These are phyloP conservation scores for Microsporum ferrugineum DNA, from an alignment of 2,329 filamentous ascomycete species.

Conservation along the genomic window DNA sequence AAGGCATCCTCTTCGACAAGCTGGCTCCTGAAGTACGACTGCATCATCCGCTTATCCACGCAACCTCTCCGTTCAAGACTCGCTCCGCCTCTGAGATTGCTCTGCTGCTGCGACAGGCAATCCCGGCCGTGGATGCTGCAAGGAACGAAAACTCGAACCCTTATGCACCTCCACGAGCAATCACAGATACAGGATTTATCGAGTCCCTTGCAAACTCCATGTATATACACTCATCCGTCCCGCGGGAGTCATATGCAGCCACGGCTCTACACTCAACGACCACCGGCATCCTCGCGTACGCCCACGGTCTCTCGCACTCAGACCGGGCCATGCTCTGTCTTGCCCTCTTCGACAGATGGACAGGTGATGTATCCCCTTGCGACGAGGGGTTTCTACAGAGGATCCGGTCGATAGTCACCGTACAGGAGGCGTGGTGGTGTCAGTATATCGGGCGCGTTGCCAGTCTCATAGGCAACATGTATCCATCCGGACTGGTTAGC, in stretches of 20 bases:
- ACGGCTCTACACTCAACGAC: constrained; percentile 63
- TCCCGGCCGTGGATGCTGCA: neutral
- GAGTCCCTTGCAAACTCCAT: constrained; percentile 50
- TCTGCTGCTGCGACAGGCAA: constrained; percentile 33
- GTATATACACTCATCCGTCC: constrained; percentile 41
- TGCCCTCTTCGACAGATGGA: constrained; percentile 63
- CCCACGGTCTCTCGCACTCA: constrained; percentile 63
- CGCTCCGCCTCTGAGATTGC: constrained; percentile 38
- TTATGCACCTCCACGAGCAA: constrained; percentile 37
- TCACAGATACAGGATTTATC: constrained; percentile 39
- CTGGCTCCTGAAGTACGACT: constrained; percentile 50
- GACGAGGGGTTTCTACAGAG: constrained; percentile 46
- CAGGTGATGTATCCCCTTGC: constrained; percentile 48
- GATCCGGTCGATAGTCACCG: constrained; percentile 43
- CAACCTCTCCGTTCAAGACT: constrained; percentile 44
- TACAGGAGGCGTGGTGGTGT: constrained; percentile 53
- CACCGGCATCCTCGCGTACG: constrained; percentile 52
- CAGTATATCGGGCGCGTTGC: constrained; percentile 52
- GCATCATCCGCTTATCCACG: constrained; percentile 54
- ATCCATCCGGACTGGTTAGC: constrained; percentile 46
- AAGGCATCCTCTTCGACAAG: constrained; percentile 67
- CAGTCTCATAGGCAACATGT: constrained; percentile 46
- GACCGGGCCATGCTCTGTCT: constrained; percentile 60
- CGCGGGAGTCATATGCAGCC: constrained; percentile 48
- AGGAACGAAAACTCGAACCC: neutral